Evolutionary conservation across 140 eudicot genomes (phyloP).

Genomic region (Cichorium intybus): DNA sequence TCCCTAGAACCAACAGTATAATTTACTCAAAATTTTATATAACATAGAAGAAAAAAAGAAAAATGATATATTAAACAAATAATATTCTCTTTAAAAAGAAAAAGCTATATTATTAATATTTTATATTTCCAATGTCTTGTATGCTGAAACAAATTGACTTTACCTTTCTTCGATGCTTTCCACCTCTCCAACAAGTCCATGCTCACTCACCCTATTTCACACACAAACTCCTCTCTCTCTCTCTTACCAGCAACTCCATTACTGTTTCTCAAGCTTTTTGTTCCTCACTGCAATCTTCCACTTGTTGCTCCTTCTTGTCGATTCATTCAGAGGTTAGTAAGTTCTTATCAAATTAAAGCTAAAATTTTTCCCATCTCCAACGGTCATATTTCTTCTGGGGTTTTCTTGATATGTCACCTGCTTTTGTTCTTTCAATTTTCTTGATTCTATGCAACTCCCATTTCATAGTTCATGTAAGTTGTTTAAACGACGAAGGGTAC

Average conservation of each 20-base stretch:
- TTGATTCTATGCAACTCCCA: conserved; percentile 40
- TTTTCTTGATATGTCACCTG: conserved; percentile 24
- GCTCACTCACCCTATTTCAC: conserved; percentile 39
- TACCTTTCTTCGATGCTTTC: conserved; percentile 50
- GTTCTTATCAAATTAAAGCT: conserved; percentile 10
- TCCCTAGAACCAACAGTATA: background rate
- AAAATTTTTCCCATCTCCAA: conserved; percentile 13
- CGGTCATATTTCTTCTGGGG: conserved; percentile 16
- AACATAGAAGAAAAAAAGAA: background rate
- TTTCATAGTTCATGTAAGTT: conserved; percentile 38
- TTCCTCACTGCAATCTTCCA: conserved; percentile 6
- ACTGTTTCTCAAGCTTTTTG: conserved; percentile 17
- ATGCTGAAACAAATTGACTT: conserved; percentile 48
- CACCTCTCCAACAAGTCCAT: conserved; percentile 41
- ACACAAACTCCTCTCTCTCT: conserved; percentile 30
- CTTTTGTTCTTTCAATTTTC: conserved; percentile 39
- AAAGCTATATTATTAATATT: conserved; percentile 11
- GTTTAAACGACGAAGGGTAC: conserved; percentile 74
- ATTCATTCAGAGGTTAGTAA: conserved; percentile 38
- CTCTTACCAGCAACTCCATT: conserved; percentile 40
- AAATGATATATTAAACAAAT: background rate
- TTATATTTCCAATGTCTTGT: conserved; percentile 59
- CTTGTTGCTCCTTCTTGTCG: conserved; percentile 9
- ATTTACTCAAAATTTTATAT: background rate
- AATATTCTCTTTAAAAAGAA: background rate